Conservation (phyloP, 2,329 filamentous ascomycete genomes). For the Blastomyces emzantsi region DNA sequence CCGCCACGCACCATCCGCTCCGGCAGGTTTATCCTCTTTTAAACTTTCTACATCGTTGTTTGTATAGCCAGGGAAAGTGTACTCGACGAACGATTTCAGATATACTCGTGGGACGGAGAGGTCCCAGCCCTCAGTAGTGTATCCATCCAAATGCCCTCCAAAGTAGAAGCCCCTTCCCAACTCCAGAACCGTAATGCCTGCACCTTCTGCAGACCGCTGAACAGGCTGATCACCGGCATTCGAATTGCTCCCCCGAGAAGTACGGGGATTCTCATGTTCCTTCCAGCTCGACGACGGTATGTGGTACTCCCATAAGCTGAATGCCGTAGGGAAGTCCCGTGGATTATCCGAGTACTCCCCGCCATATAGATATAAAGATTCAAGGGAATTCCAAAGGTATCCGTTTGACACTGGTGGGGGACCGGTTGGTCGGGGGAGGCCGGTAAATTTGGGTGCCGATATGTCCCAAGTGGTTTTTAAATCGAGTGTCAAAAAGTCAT, state of each 20-base stretch:
- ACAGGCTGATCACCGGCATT: constrained; percentile 48
- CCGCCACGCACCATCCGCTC: constrained; percentile 54
- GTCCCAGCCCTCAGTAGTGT: constrained; percentile 59
- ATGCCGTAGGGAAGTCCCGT: constrained; percentile 45
- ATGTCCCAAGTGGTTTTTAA: constrained; percentile 64
- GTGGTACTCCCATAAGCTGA: constrained; percentile 62
- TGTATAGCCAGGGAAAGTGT: constrained; percentile 60
- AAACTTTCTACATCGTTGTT: constrained; percentile 55
- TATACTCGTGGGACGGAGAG: constrained; percentile 55
- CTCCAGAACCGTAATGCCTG: constrained; percentile 59
- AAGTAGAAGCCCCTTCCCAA: constrained; percentile 69
- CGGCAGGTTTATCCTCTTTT: constrained; percentile 47
- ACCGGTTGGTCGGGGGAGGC: constrained; percentile 55
- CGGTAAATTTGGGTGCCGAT: constrained; percentile 52
- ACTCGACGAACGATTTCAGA: constrained; percentile 65
- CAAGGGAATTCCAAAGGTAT: constrained; percentile 66
- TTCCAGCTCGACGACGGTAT: constrained; percentile 53
- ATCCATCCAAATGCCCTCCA: constrained; percentile 62
- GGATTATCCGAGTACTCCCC: constrained; percentile 62
- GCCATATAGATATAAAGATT: constrained; percentile 63
- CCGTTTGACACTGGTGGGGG: constrained; percentile 63
- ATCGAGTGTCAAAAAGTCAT: constrained; percentile 63
- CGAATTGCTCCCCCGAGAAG: constrained; percentile 55
- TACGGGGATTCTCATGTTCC: constrained; percentile 53
- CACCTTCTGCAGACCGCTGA: constrained; percentile 64